Base-by-base conservation (phyloP, 2,329 filamentous ascomycete species). In the Claviceps digitariae region DNA sequence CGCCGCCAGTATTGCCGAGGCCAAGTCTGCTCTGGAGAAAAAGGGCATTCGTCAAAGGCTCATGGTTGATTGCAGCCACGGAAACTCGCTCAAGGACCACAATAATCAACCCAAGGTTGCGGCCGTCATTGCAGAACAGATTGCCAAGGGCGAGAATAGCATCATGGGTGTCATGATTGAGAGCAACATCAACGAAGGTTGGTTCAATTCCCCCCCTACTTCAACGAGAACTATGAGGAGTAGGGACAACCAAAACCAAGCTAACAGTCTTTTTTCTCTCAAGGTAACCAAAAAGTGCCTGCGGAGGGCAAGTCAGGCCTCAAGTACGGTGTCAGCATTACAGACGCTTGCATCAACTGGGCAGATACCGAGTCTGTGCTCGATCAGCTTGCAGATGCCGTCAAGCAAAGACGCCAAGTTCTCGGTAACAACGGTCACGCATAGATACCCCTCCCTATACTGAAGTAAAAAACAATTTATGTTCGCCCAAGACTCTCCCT, bases 151-250 rank as follows among this genome's bases (percentile, higher is more conserved):
- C 55, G 88, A 98, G 74, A 84, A 81, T 55, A 84, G 82, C 59
- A 95, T 98, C 63, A 81, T 97, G 60, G 93, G 90, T 67, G 89
- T 97, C 65, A 98, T 98, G 91, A 94, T 98, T 63, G 91, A 98
- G 75, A 95, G 89, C 66, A 91, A 97, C 73, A 91, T 97, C 76
- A 83, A 91, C 69, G 91, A 95, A 73, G 79, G 82, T 52, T 10
- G 40, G 50, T 15, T 36, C 21, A 27, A 5, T 3, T n/a, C 31
- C 31, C 31, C 31, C 9, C 31, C 31, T 9, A 2, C 20, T 12
- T 36, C 41, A 23, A 17, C 3, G 10, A 48, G 2, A 20, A 4
- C 8, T 23, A 34, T 21, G 27, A 25, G 21, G 2, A 27, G 15
- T 21, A 12, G 15, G 23, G 17, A 9, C 17, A n/a, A 4, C 10